phyloP scores from a whole-genome alignment of 2,329 filamentous ascomycete species.

The Sphaceloma murrayae region DNA sequence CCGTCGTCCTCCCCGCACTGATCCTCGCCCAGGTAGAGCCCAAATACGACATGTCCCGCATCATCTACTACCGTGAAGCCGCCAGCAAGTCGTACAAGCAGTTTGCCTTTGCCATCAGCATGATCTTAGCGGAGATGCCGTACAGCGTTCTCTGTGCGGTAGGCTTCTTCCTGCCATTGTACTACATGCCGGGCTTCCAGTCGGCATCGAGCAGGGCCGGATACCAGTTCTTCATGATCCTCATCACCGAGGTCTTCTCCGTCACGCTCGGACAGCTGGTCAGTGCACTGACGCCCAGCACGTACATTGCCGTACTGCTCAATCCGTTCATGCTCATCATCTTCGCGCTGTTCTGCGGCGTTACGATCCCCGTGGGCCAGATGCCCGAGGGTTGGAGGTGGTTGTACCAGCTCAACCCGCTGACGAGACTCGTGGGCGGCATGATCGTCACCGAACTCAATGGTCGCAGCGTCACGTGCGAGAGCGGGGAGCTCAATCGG shows the following conservation, averaged over 20 bases:
- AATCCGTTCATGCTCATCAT: conserved; percentile 77
- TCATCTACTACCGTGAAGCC: conserved; percentile 78
- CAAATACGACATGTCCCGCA: conserved; percentile 69
- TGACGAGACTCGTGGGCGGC: conserved; percentile 70
- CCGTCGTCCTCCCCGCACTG: conserved; percentile 71
- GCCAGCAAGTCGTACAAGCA: conserved; percentile 79
- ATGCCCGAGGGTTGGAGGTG: conserved; percentile 76
- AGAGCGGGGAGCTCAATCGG: conserved; percentile 50
- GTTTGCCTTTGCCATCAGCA: conserved; percentile 65
- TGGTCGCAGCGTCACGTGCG: conserved; percentile 53
- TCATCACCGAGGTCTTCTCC: conserved; percentile 76
- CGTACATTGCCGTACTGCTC: conserved; percentile 68
- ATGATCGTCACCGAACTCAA: conserved; percentile 73
- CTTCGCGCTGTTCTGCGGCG: conserved; percentile 79
- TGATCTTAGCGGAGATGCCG: conserved; percentile 75
- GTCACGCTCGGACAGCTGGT: conserved; percentile 71
- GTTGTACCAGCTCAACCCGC: conserved; percentile 75
- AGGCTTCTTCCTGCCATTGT: conserved; percentile 70
- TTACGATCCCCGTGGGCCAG: conserved; percentile 66
- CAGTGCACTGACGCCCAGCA: conserved; percentile 64
- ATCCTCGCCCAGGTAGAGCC: conserved; percentile 77
- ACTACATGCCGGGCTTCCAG: conserved; percentile 74
- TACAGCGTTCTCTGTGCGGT: conserved; percentile 75
- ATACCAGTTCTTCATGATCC: conserved; percentile 77
- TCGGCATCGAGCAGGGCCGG: conserved; percentile 56